phyloP scores from a whole-genome alignment of 129 eudicot genomes.

The Chrysanthemum lavandulifolium region DNA sequence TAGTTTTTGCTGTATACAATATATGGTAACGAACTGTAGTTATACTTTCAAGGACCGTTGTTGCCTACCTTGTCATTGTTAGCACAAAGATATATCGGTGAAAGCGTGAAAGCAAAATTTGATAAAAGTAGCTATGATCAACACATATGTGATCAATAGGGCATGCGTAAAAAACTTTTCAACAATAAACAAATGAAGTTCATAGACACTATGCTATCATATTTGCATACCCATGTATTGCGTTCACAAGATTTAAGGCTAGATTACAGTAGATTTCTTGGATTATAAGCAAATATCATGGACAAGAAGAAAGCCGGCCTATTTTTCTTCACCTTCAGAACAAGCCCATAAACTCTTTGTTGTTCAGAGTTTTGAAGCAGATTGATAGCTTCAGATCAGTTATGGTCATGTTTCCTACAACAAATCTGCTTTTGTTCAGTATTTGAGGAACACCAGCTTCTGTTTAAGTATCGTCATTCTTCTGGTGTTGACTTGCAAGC shows the following conservation, averaged over 20 bases:
- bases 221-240: neutral
- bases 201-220: neutral
- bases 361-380: conserved; percentile 4
- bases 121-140: no score
- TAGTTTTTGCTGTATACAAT: no score
- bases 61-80: no score
- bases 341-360: conserved; percentile 9
- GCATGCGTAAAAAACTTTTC: neutral
- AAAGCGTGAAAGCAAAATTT: no score
- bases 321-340: conserved; percentile 12
- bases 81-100: no score
- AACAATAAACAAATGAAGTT: neutral
- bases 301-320: neutral
- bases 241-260: conserved; percentile 11
- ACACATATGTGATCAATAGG: neutral
- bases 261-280: neutral
- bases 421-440: neutral
- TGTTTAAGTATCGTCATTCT: conserved; percentile 30
- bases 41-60: no score
- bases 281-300: neutral
- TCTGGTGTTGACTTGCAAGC: conserved; percentile 43
- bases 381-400: neutral
- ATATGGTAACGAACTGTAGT: no score
- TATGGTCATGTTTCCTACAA: neutral
- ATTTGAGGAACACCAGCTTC: conserved; percentile 9